phyloP scores from a whole-genome alignment of 179 eudicot species.

The Beta lomatogona region DNA sequence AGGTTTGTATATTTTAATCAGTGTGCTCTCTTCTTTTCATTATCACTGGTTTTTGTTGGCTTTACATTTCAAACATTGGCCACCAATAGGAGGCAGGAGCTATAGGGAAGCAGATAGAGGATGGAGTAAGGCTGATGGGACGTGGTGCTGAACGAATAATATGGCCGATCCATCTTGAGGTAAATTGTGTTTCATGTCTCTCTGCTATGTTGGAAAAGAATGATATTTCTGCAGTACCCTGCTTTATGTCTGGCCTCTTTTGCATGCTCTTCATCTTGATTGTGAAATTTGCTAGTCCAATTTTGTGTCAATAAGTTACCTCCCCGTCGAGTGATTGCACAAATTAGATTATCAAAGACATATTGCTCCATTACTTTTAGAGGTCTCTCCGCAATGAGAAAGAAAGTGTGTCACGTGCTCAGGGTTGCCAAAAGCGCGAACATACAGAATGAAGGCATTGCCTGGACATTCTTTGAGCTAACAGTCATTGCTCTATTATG shows the following conservation, averaged over 20 bases:
- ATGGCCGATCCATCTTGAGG: conserved; percentile 99
- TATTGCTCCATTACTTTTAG: too few relatives aligned
- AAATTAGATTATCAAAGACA: too few relatives aligned
- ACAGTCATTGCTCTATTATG: too few relatives aligned
- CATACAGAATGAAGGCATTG: too few relatives aligned
- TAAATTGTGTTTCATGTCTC: conserved; percentile 19
- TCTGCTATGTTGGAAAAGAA: not conserved
- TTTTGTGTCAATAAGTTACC: not conserved
- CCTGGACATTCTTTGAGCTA: too few relatives aligned
- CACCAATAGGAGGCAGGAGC: conserved; percentile 74
- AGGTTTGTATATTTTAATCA: conserved; percentile 45
- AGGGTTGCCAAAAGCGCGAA: too few relatives aligned
- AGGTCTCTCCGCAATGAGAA: too few relatives aligned
- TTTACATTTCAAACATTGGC: not conserved
- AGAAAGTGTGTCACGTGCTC: too few relatives aligned
- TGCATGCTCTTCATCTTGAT: not conserved
- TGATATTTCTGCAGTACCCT: not conserved
- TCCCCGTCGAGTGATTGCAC: too few relatives aligned
- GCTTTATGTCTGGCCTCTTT: not conserved
- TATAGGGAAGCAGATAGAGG: conserved; percentile 84
- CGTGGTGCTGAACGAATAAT: conserved; percentile 77
- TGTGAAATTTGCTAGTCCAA: conserved; percentile 8
- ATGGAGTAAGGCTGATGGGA: conserved; percentile 94
- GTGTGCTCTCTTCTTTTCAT: not conserved
- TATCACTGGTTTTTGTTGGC: conserved; percentile 8